Evolutionary conservation across 805 yeast species (phyloP).

Genomic region (Myxozyma mucilagina): DNA sequence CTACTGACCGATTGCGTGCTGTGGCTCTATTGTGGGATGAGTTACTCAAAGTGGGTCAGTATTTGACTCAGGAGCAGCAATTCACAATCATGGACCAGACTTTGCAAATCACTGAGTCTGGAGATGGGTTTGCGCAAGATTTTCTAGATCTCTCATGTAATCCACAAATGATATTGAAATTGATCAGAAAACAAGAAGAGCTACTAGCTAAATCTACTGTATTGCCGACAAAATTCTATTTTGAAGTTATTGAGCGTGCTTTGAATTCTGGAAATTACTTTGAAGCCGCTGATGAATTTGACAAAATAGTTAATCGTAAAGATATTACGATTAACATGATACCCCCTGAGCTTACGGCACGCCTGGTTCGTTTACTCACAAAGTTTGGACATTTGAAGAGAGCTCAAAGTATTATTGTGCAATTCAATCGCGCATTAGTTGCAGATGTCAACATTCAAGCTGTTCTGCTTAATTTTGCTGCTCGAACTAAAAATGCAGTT

Average conservation of each 20-base stretch:
- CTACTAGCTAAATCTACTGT: background rate
- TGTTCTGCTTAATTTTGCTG: slow-evolving; percentile 20
- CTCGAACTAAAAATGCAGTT: slow-evolving; percentile 15
- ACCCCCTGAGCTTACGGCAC: slow-evolving; percentile 16
- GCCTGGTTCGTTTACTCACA: slow-evolving; percentile 7
- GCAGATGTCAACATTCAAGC: slow-evolving; percentile 1
- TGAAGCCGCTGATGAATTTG: slow-evolving; percentile 11
- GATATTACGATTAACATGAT: slow-evolving; percentile 7
- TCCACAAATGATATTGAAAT: background rate
- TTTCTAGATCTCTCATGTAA: background rate
- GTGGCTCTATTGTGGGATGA: slow-evolving; percentile 14
- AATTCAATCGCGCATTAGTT: slow-evolving; percentile 8
- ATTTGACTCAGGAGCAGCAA: slow-evolving; percentile 8
- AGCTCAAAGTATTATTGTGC: slow-evolving; percentile 13
- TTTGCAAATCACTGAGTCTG: slow-evolving; percentile 8
- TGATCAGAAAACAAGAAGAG: background rate
- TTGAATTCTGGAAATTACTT: slow-evolving; percentile 4
- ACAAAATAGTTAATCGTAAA: slow-evolving; percentile 3
- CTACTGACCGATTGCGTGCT: slow-evolving; percentile 1
- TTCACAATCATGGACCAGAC: slow-evolving; percentile 16
- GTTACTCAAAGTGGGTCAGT: background rate
- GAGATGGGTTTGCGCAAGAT: background rate
- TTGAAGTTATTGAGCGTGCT: slow-evolving; percentile 2
- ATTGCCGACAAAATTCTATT: slow-evolving; percentile 13
- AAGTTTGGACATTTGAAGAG: background rate